Evolutionary conservation across 768 basidiomycete genomes (phyloP).

Genomic region (Obba rivulosa): DNA sequence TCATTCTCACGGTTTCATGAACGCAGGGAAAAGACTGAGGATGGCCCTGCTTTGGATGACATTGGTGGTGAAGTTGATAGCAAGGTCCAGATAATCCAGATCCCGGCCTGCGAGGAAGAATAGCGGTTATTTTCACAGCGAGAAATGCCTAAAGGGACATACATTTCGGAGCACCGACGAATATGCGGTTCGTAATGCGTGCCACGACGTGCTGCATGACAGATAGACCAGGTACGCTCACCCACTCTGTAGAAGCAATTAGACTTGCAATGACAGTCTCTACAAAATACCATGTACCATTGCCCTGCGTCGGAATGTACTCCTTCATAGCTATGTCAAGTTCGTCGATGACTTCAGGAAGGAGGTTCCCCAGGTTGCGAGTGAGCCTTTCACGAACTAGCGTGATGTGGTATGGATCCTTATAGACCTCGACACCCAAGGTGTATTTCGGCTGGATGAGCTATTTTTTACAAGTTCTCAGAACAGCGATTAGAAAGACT

Average conservation of each 20-base stretch:
- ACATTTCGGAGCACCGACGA: constrained; percentile 49
- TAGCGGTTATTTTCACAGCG: background rate
- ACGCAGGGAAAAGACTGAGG: constrained; percentile 26
- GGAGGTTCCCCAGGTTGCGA: constrained; percentile 16
- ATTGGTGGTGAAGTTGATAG: constrained; percentile 26
- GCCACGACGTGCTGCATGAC: constrained; percentile 30
- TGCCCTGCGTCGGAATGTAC: constrained; percentile 20
- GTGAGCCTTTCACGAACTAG: constrained; percentile 23
- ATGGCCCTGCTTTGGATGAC: constrained; percentile 16
- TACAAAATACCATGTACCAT: constrained; percentile 5
- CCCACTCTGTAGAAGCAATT: constrained; percentile 30
- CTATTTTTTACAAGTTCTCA: no score
- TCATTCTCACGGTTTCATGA: constrained; percentile 29
- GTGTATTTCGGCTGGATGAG: constrained; percentile 31
- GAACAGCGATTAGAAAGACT: background rate
- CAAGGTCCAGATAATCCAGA: constrained; percentile 29
- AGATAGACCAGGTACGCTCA: constrained; percentile 21
- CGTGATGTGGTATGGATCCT: constrained; percentile 16
- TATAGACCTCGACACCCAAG: constrained; percentile 19
- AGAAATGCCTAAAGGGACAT: constrained; percentile 10
- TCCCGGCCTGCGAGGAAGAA: constrained; percentile 30
- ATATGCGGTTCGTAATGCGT: constrained; percentile 38
- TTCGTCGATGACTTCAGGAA: constrained; percentile 22
- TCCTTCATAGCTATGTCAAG: constrained; percentile 20
- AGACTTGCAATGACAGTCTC: background rate